Evolutionary conservation across 805 yeast genomes (phyloP), one percentile per base, ranked within the genome.

Genomic region (Candida pseudoglaebosa): DNA sequence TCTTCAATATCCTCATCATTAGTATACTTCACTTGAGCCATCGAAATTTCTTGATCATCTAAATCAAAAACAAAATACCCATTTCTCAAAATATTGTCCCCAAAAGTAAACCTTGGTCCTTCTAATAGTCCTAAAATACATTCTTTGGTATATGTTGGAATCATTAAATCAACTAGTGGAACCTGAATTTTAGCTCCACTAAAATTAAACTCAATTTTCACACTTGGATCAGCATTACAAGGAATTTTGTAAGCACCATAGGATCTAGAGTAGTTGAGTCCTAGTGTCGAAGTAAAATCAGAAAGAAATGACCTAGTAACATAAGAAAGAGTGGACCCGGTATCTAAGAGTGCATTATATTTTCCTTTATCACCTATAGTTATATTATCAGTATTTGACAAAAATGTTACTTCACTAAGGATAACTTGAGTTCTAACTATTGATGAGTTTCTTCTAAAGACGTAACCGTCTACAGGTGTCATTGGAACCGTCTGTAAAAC

Each of bases 21-120:
- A 21, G 35, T 18, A 14, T 56, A 52, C 22, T 46, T 47, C 32
- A 45, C 55, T 37, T 50, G 60, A 13, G 59, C 84, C 53, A 83
- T 47, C 2, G 84, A 77, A 24, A 83, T 61, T 48, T 73, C 68
- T 31, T 57, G 57, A 49, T 72, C 71, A 20, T 78, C 85, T 36
- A 80, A 57, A 54, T 84, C 82, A 57, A 73, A 80, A 14, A 80
- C 85, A 21, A 78, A 67, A 55, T 81, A 83, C 2, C 81, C 80
- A 40, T 75, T 70, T 38, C 85, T 68, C 44, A 84, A 58, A 52
- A 84, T 74, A 32, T 73, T 71, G 52, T 81, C 88, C 9, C 91
- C 93, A 20, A 84, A 62, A 6, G 14, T 9, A 32, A 38, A 5
- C 17, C 33, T n/a, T 5, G 34, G 34, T 14, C 28, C 20, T 5